Conservation (phyloP, 192 early-diverging fungal genomes). For the Coemansia sp. region DNA sequence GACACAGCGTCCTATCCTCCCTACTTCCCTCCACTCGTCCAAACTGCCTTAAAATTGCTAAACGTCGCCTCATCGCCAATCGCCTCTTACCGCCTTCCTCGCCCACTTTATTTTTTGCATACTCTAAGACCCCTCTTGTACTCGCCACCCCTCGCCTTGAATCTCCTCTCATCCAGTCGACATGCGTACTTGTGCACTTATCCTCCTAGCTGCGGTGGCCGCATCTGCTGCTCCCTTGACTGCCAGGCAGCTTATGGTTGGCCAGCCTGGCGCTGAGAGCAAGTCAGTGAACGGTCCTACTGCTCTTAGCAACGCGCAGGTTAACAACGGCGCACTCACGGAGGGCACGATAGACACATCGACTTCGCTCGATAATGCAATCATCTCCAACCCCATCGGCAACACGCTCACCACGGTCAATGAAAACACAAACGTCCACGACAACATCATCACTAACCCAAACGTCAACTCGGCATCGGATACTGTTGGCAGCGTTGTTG, state of each 20-base stretch:
- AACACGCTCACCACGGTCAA: conserved; percentile 33
- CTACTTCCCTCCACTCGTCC: neutral
- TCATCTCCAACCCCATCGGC: conserved; percentile 23
- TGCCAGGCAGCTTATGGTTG: conserved; percentile 35
- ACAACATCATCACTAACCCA: conserved; percentile 46
- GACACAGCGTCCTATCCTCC: neutral
- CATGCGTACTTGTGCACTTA: conserved; percentile 24
- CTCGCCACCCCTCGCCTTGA: neutral
- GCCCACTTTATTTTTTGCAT: neutral
- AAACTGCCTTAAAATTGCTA: neutral
- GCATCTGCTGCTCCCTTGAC: conserved; percentile 33
- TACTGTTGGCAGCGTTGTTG: conserved; percentile 30
- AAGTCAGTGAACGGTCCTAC: conserved; percentile 42
- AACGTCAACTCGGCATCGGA: conserved; percentile 31
- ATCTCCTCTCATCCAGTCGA: neutral
- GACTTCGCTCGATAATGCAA: conserved; percentile 33
- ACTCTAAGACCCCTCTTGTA: neutral
- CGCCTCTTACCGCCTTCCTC: neutral
- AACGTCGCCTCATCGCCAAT: neutral
- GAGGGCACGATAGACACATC: conserved; percentile 37
- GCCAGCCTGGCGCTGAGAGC: conserved; percentile 20
- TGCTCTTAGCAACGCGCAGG: conserved; percentile 30
- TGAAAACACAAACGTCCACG: conserved; percentile 41
- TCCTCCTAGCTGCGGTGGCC: conserved; percentile 26
- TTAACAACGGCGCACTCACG: conserved; percentile 37